Base-by-base conservation (phyloP, 2,329 filamentous ascomycete species). In the Trichoderma lentiforme region DNA sequence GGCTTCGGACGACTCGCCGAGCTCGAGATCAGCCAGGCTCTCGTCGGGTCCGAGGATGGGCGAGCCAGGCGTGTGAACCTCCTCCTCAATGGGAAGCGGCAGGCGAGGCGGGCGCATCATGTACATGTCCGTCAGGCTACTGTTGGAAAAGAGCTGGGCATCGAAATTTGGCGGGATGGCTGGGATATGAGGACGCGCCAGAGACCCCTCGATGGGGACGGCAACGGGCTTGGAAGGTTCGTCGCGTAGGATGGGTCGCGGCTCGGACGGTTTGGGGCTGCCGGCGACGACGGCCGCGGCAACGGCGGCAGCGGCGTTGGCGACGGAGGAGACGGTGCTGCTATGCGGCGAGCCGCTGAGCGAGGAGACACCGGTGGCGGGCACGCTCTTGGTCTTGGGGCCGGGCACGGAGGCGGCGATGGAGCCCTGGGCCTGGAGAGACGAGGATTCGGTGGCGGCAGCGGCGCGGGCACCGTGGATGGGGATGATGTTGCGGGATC, bases 21-120 rank as follows among this genome's bases (percentile, higher is more conserved):
- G 80, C 56, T 87, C 83, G n/a, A 86, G 80, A 67, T 88, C 85
- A 3, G 81, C 81, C 73, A 84, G 86, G 65, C 80, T 81, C 79
- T 93, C 91, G 32, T 90, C 86, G 1, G 94, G 88, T 7, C 92
- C 90, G 74, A 95, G 89, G 74, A 97, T 95, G 69, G 95, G 95
- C 58, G 95, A 98, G 30, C 95, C 95, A 1, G 95, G 95, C 1
- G 92, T 94, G 76, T 96, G 91, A 15, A 93, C 88, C 80, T 97
- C 94, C 84, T 98, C 93, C 77, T 97, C 94, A 77, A 98, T 98
- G 70, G 95, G 95, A 72, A 98, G 88, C 72, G 95, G 95, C 77
- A 98, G 86, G 73, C 95, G 92, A 65, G 95, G 95, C 60, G 95
- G 95, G n/a, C 92, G 88, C 72, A 87, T 85, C 77, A 88, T 82